phyloP scores from a whole-genome alignment of 2,329 filamentous ascomycete genomes.

The Calonectria pauciramosa region DNA sequence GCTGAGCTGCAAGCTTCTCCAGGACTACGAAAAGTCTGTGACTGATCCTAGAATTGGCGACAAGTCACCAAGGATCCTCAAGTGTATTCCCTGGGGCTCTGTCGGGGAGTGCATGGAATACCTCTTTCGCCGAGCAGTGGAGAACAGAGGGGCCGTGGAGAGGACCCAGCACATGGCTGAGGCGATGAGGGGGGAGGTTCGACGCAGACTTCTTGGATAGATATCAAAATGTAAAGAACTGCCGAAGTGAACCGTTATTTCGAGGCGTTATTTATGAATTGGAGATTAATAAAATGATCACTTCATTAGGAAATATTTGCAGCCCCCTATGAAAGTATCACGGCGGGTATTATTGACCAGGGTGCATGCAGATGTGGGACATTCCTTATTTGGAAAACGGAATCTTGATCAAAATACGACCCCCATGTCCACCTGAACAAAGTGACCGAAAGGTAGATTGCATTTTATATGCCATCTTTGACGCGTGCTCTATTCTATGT shows the following conservation, averaged over 20 bases:
- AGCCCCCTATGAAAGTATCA: not conserved
- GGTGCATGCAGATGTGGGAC: not conserved
- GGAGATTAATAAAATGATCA: not conserved
- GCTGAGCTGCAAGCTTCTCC: constrained; percentile 64
- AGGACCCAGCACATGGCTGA: constrained; percentile 47
- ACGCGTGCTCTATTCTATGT: not conserved
- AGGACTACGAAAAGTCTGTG: constrained; percentile 44
- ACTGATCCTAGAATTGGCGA: constrained; percentile 17
- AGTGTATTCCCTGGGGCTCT: constrained; percentile 56
- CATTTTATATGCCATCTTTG: not conserved
- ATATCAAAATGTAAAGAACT: not conserved
- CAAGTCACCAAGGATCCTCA: constrained; percentile 49
- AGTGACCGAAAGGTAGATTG: not conserved
- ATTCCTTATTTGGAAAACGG: not conserved
- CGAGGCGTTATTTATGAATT: not conserved
- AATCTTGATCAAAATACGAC: not conserved
- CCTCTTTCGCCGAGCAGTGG: constrained; percentile 53
- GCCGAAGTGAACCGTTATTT: too few relatives aligned
- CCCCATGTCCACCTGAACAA: not conserved
- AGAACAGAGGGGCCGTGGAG: constrained; percentile 55
- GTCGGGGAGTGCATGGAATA: constrained; percentile 55
- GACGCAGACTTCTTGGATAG: constrained; percentile 43
- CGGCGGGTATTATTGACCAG: not conserved
- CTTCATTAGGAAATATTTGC: not conserved
- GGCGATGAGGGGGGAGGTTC: constrained; percentile 47